These are phyloP conservation scores for Stentor roeselii DNA, from an alignment of 73 alveolate species.

Conservation along the genomic window DNA sequence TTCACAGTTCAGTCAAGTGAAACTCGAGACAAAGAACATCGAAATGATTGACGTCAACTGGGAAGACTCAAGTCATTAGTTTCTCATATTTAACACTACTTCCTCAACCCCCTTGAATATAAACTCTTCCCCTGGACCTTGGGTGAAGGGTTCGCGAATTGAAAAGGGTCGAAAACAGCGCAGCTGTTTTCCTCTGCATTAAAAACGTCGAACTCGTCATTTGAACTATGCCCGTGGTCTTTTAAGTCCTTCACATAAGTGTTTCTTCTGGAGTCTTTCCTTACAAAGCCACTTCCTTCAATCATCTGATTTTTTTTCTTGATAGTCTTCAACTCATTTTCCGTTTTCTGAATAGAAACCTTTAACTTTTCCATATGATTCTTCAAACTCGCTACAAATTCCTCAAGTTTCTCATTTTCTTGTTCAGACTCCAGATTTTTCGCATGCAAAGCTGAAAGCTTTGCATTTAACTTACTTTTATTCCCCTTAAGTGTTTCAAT, in stretches of 20 bases:
- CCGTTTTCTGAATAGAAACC: neutral
- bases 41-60: too few species aligned
- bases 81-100: too few species aligned
- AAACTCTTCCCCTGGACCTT: neutral
- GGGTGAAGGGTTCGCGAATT: neutral
- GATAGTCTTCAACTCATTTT: neutral
- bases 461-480: neutral
- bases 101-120: neutral
- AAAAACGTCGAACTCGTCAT: neutral
- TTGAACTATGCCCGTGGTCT: neutral
- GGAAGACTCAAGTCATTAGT: too few species aligned
- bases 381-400: too few species aligned
- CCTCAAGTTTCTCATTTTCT: neutral
- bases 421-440: neutral
- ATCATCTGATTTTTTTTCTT: neutral
- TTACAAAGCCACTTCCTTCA: neutral
- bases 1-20: too few species aligned
- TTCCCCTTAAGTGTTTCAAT: neutral
- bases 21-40: too few species aligned
- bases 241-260: neutral
- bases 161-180: neutral
- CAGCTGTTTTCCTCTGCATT: neutral
- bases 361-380: neutral
- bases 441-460: neutral
- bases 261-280: neutral